These are phyloP conservation scores for Hemileccinum impolitum DNA, from an alignment of 768 basidiomycete genomes.

Conservation along the genomic window DNA sequence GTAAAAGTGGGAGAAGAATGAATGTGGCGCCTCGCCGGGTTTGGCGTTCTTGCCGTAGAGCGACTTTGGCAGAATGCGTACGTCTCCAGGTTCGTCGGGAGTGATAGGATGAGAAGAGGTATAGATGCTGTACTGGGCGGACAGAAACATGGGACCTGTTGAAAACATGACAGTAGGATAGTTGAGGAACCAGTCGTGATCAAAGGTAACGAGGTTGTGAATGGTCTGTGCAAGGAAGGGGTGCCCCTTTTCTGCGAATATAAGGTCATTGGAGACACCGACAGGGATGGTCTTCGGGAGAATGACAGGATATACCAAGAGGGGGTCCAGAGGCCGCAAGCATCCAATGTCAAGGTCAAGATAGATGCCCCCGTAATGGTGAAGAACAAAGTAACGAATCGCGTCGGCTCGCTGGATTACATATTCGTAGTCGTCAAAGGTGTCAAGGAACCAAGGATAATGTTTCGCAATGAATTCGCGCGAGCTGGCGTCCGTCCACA, in stretches of 20 bases:
- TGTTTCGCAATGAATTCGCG: constrained; percentile 84
- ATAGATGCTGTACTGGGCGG: constrained; percentile 89
- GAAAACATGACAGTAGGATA: constrained; percentile 99
- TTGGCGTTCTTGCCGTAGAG: constrained; percentile 98
- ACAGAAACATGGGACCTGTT: constrained; percentile 98
- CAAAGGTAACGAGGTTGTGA: constrained; percentile 85
- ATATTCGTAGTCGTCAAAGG: constrained; percentile 89
- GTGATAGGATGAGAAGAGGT: constrained; percentile 62
- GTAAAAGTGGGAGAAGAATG: constrained; percentile 97
- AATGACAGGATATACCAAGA: constrained; percentile 83
- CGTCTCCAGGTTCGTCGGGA: constrained; percentile 52
- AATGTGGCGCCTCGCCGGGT: constrained; percentile 75
- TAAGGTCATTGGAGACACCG: constrained; percentile 96
- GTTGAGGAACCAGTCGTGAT: constrained; percentile 92
- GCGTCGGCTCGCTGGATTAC: constrained; percentile 94
- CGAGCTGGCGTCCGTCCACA: constrained; percentile 94
- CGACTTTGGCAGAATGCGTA: constrained; percentile 91
- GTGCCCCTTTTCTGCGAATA: constrained; percentile 82
- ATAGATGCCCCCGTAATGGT: constrained; percentile 94
- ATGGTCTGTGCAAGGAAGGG: constrained; percentile 93
- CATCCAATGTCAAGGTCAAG: constrained; percentile 97
- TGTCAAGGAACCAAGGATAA: constrained; percentile 92
- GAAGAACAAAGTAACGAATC: constrained; percentile 96
- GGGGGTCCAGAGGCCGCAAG: constrained; percentile 76
- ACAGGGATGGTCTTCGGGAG: constrained; percentile 96